Conservation (phyloP, 352 stramenopile species). For the Phytophthora sp. region DNA sequence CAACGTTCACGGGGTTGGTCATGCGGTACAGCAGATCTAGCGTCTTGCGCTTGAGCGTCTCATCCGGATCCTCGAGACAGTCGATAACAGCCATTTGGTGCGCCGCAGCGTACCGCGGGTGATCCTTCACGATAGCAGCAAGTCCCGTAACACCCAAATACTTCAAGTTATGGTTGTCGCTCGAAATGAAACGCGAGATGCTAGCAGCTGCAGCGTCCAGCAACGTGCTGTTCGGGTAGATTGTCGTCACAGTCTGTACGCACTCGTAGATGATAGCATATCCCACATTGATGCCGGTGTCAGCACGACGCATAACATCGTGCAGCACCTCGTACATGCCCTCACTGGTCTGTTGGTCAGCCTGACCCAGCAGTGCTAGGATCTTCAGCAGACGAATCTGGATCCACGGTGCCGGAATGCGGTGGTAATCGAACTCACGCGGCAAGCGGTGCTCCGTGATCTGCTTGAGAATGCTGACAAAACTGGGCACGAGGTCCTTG, state of each 20-base stretch:
- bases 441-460: slow-evolving; percentile 99
- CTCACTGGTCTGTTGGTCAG: slow-evolving; percentile 93
- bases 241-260: slow-evolving; percentile 97
- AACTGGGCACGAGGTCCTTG: slow-evolving; percentile 99
- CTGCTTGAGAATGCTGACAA: slow-evolving; percentile 99
- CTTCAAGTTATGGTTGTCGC: slow-evolving; percentile 97
- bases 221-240: slow-evolving; percentile 99
- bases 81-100: slow-evolving; percentile 99
- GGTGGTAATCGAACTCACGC: slow-evolving; percentile 99
- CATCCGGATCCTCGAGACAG: slow-evolving; percentile 99
- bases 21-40: slow-evolving; percentile 97
- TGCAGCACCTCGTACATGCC: slow-evolving; percentile 99
- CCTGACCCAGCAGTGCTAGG: slow-evolving; percentile 95
- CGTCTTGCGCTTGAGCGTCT: slow-evolving; percentile 99
- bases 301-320: slow-evolving; percentile 98
- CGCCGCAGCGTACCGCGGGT: slow-evolving; percentile 96
- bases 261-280: slow-evolving; percentile 99
- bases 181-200: slow-evolving; percentile 95
- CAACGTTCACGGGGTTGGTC: slow-evolving; percentile 99
- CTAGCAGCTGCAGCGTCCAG: slow-evolving; percentile 94
- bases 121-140: slow-evolving; percentile 97
- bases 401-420: slow-evolving; percentile 99
- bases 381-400: slow-evolving; percentile 98
- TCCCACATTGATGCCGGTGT: slow-evolving; percentile 99
- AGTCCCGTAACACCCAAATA: slow-evolving; percentile 99